Base-by-base conservation (phyloP, 202 grass and related monocot species). In the Digitaria exilis region DNA sequence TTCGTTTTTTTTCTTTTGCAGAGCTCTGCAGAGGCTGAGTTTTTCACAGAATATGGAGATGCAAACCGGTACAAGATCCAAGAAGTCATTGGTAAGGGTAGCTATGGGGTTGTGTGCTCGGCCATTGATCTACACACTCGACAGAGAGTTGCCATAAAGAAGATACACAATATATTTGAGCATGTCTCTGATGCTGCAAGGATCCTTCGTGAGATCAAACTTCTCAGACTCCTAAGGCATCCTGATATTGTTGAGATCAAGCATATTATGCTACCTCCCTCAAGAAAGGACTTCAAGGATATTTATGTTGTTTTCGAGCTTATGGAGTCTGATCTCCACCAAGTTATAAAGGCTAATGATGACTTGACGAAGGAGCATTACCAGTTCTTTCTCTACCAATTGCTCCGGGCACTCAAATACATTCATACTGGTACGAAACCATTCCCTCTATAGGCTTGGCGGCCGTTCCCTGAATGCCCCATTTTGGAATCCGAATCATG, bases 281-380 rank as follows among this genome's bases (percentile, higher is more conserved):
- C 96, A 5, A 90, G 96, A 54, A 93, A 80, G 65, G 91, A 96
- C 44, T 98, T 98, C 65, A 96, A 96, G 60, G 96, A 98, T 71
- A 98, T 98, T 79, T 98, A 92, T 82, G 93, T 96, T 48, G 96
- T 98, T 50, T 98, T 98, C 26, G 96, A 98, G 73, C 90, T 98
- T 12, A 98, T 98, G 96, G 96, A 98, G 68, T 96, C 93, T 0
- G 96, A 98, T 86, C 86, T 98, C 82, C 96, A 98, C 71, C 96
- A 96, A 90, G 96, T 98, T 75, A 98, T 98, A 78, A 98, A 98
- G 78, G 91, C 91, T 39, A 98, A 98, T 18, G 89, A 98, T 82
- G 96, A 98, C 85, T 69, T 98, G 35, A 98, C 96, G 0, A 96
- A 95, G 60, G 96, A 96, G 61, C 96, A 98, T 78, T 98, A 98